Evolutionary conservation across 2,329 filamentous ascomycete genomes (phyloP).

Genomic region (Penicillium frequentans): DNA sequence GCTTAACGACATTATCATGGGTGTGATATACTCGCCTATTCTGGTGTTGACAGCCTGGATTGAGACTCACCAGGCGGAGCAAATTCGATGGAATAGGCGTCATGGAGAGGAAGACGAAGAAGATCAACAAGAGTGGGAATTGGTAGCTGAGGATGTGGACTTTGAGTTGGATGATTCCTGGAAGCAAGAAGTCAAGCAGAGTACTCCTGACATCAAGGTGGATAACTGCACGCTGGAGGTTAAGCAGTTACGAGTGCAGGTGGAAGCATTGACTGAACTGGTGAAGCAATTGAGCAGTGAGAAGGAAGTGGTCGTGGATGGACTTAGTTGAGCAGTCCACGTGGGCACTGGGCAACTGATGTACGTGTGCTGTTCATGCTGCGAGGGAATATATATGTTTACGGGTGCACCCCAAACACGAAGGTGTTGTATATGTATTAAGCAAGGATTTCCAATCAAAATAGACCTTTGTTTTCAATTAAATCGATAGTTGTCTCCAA

Average conservation of each 20-base stretch:
- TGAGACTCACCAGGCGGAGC: constrained; percentile 65
- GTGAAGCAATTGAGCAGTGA: constrained; percentile 57
- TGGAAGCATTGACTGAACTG: constrained; percentile 64
- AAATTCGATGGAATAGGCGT: constrained; percentile 70
- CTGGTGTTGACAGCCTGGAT: constrained; percentile 74
- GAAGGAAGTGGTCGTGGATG: constrained; percentile 6
- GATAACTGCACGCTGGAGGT: constrained; percentile 73
- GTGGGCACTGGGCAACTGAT: not conserved
- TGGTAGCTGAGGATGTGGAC: constrained; percentile 67
- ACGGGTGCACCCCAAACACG: no score
- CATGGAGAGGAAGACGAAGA: constrained; percentile 89
- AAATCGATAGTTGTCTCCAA: no score
- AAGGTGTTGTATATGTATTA: no score
- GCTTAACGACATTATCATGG: constrained; percentile 89
- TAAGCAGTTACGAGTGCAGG: constrained; percentile 44
- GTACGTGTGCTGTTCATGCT: no score
- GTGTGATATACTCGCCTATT: constrained; percentile 77
- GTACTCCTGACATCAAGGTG: constrained; percentile 77
- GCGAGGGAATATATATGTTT: no score
- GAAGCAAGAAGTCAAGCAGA: constrained; percentile 74
- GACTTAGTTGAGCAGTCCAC: not conserved
- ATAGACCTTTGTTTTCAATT: no score
- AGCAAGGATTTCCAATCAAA: no score
- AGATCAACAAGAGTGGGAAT: constrained; percentile 88
- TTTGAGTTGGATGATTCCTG: constrained; percentile 78